phyloP scores from a whole-genome alignment of 192 early-diverging fungal species.

The Rhizophagus prolifer region DNA sequence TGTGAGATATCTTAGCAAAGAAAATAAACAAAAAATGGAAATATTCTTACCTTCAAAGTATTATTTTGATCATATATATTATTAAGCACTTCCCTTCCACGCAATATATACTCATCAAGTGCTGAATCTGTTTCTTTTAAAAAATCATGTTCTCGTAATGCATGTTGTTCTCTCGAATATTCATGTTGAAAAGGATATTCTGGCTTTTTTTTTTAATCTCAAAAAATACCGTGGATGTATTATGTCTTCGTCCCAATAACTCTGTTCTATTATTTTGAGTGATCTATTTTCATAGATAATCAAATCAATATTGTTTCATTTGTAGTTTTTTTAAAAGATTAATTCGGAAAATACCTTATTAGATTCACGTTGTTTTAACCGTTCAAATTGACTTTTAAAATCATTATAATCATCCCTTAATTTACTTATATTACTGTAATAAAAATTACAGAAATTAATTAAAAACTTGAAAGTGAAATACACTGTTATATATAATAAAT shows the following conservation, averaged over 20 bases:
- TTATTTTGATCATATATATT: constrained; percentile 57
- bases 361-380: constrained; percentile 48
- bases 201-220: constrained; percentile 26
- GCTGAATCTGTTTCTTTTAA: constrained; percentile 45
- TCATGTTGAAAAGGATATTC: constrained; percentile 47
- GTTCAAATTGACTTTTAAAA: constrained; percentile 46
- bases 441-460: background rate
- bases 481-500: background rate
- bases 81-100: constrained; percentile 48
- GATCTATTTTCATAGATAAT: constrained; percentile 2
- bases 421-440: constrained; percentile 49
- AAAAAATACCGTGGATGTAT: constrained; percentile 23
- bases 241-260: constrained; percentile 49
- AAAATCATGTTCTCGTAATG: constrained; percentile 48
- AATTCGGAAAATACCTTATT: constrained; percentile 15
- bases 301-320: background rate
- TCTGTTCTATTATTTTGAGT: constrained; percentile 45
- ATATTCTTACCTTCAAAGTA: constrained; percentile 49
- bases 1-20: background rate
- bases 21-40: background rate
- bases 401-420: constrained; percentile 53
- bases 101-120: constrained; percentile 55
- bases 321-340: no score
- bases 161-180: constrained; percentile 29
- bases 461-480: background rate